A percentile compares a stretch with the other conserved stretches of the same genome.
phyloP scores from a whole-genome alignment of 1,284 basidiomycete species.

The Ceratobasidium sp. region DNA sequence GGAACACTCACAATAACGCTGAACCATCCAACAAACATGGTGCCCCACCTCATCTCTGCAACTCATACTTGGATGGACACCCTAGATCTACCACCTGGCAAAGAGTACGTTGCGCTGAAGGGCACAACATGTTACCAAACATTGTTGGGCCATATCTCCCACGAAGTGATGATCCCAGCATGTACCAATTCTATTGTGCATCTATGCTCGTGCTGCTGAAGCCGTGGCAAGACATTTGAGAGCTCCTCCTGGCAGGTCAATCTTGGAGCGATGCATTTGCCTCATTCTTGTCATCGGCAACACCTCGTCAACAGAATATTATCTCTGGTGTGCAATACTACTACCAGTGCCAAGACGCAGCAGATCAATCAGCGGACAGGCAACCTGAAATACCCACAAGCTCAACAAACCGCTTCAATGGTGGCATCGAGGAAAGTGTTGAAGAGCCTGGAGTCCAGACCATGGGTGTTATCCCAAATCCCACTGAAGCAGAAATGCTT shows the following conservation, averaged over 20 bases:
- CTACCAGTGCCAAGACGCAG: neutral
- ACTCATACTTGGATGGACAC: neutral
- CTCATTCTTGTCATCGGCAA: neutral
- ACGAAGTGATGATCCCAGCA: slow-evolving; percentile 13
- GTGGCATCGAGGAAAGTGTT: neutral
- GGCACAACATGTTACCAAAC: slow-evolving; percentile 31
- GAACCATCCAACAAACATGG: too few relatives aligned
- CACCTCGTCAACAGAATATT: neutral
- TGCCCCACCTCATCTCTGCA: too few relatives aligned
- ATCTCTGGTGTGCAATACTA: neutral
- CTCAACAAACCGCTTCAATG: neutral
- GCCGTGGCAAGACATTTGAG: slow-evolving; percentile 18
- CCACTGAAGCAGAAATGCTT: neutral
- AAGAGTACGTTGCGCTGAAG: neutral
- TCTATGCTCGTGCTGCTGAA: slow-evolving; percentile 24
- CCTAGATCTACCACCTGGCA: neutral
- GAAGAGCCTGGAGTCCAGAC: neutral
- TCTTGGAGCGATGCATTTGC: slow-evolving; percentile 13
- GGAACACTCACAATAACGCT: too few relatives aligned
- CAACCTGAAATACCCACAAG: neutral
- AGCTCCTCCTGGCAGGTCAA: neutral
- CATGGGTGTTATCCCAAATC: neutral
- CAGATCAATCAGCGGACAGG: neutral
- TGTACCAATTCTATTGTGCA: slow-evolving; percentile 9
- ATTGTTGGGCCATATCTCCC: slow-evolving; percentile 27